These are phyloP conservation scores for Raphanus hybrid DNA, from an alignment of 441 rosid genomes.

Conservation along the genomic window DNA sequence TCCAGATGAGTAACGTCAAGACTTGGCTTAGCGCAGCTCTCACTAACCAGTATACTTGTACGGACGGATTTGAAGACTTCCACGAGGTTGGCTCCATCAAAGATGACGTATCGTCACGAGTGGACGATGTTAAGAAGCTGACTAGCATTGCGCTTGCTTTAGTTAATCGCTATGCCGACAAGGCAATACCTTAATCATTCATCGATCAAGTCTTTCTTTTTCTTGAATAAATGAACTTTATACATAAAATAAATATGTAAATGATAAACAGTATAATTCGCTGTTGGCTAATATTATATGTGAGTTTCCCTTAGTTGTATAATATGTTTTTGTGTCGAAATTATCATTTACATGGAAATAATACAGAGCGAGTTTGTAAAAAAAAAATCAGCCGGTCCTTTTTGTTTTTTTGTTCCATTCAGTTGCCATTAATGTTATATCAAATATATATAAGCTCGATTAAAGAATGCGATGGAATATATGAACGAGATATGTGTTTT, in stretches of 20 bases:
- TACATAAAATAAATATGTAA: background rate
- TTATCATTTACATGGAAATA: background rate
- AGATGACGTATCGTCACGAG: constrained; percentile 50
- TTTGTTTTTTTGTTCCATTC: background rate
- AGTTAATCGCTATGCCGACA: constrained; percentile 61
- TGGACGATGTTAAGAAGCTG: constrained; percentile 55
- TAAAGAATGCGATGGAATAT: background rate
- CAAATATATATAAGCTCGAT: background rate
- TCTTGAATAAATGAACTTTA: background rate
- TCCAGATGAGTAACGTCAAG: constrained; percentile 79
- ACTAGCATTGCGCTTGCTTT: constrained; percentile 82
- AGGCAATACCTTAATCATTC: constrained; percentile 38
- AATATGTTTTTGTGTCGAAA: background rate
- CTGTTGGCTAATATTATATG: background rate
- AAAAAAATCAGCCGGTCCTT: background rate
- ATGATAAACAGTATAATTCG: background rate
- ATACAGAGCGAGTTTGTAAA: background rate
- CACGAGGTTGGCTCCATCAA: constrained; percentile 45
- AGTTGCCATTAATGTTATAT: background rate
- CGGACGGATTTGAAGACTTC: constrained; percentile 77
- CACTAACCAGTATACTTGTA: constrained; percentile 82
- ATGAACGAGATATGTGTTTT: background rate
- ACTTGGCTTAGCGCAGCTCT: constrained; percentile 96
- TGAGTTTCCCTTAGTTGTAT: background rate
- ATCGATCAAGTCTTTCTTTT: background rate